Percentiles rank a stretch among this genome's conserved stretches.
Conservation (phyloP, 208 protist genomes). For the Trypanosoma lewisi region DNA sequence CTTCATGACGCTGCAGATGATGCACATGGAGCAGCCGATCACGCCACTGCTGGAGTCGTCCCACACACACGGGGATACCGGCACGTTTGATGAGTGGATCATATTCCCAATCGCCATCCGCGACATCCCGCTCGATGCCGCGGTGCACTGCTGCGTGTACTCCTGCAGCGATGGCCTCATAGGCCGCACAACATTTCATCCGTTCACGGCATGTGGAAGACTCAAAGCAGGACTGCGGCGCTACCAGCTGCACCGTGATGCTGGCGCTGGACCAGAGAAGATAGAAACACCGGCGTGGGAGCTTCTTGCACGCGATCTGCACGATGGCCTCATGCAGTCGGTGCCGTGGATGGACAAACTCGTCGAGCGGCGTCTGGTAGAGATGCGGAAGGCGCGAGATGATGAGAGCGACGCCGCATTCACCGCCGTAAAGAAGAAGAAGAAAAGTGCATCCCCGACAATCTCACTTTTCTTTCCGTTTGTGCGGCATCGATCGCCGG, state of each 20-base stretch:
- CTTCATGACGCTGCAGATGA: constrained; percentile 49
- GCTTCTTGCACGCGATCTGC: constrained; percentile 26
- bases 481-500: constrained; percentile 26
- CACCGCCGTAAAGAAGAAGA: no score
- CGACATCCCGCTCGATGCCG: constrained; percentile 82
- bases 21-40: constrained; percentile 52
- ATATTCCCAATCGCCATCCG: constrained; percentile 77
- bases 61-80: constrained; percentile 17
- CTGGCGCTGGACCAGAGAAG: background rate
- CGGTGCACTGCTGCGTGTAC: constrained; percentile 50
- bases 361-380: constrained; percentile 42
- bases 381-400: constrained; percentile 4
- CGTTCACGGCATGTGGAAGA: constrained; percentile 44
- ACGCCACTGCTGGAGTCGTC: constrained; percentile 55
- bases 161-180: constrained; percentile 22
- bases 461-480: constrained; percentile 49
- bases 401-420: background rate
- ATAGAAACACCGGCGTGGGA: constrained; percentile 10
- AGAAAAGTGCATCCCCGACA: background rate
- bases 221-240: constrained; percentile 43
- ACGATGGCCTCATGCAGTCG: constrained; percentile 39
- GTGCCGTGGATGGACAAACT: constrained; percentile 81
- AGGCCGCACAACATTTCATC: constrained; percentile 32
- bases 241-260: constrained; percentile 24
- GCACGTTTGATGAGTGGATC: constrained; percentile 36